Base-by-base conservation (phyloP, 2,329 filamentous ascomycete species). In the Claviceps digitariae region DNA sequence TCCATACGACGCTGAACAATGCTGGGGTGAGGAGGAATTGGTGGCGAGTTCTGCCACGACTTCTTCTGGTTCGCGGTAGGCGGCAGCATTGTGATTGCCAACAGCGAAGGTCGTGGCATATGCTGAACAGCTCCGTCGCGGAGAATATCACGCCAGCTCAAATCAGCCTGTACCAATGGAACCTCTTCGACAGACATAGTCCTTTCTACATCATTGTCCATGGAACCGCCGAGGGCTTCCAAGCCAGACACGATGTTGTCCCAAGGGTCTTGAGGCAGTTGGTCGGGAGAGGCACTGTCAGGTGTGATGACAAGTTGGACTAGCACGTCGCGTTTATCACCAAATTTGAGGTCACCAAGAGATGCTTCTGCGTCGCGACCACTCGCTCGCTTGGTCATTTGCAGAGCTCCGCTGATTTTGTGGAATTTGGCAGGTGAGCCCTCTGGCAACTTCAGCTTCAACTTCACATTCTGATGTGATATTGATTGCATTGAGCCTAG, bases 1-100 rank as follows among this genome's bases (percentile, higher is more conserved):
- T 98, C 93, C 93, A 98, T 98, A 47, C 93, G 86, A 43, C 93
- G 82, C 70, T 98, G 93, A 7, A 98, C 91, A 55, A 98, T 90
- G 57, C 85, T 88, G 4, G 93, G 90, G 65, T 97, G 93, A 47
- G 93, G 91, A 15, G 93, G 93, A 57, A 98, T 98, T 1, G 90
- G 87, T 15, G 90, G 88, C 13, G 77, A 73, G 59, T 74, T 79
- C 46, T 72, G 73, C 79, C 80, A 83, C 17, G 83, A 79, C 59
- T 79, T 85, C 71, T 84, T 83, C 57, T 79, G 79, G 52, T 77
- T 78, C 27, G 76, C 74, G 5, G 68, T 67, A 2, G 85, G 75
- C 4, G 93, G 93, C 31, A 96, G 78, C 86, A 98, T 94, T 1
- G 93, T 96, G 58, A 98, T 96, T 27, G 93, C 90, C 40, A 98